Conservation (phyloP, 192 early-diverging fungal species). For the Paraglomus occultum region DNA sequence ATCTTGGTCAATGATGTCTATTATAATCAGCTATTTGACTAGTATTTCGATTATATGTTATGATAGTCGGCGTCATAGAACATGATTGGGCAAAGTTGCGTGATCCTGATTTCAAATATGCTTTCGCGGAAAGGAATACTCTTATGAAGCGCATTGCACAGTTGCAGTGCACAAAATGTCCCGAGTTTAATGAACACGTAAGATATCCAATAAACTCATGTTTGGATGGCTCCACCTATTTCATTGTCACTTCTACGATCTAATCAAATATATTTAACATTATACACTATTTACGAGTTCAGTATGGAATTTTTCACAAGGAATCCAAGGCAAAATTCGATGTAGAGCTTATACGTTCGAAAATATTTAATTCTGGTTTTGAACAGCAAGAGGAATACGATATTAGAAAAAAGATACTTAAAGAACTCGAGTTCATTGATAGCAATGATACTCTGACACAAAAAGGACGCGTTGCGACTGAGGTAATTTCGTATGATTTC, state of each 20-base stretch:
- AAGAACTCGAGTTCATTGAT: constrained; percentile 78
- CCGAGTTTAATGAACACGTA: constrained; percentile 76
- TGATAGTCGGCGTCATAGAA: constrained; percentile 50
- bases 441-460: constrained; percentile 84
- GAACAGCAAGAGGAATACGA: constrained; percentile 92
- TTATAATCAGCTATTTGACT: background rate
- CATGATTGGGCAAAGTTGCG: constrained; percentile 85
- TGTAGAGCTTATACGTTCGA: constrained; percentile 71
- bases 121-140: constrained; percentile 54
- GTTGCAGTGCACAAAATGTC: constrained; percentile 74
- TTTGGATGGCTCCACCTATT: background rate
- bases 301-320: constrained; percentile 53
- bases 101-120: constrained; percentile 84
- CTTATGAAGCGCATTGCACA: constrained; percentile 49
- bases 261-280: background rate
- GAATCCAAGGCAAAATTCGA: constrained; percentile 64
- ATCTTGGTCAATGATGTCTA: background rate
- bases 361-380: constrained; percentile 89
- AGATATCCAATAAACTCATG: constrained; percentile 25
- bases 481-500: constrained; percentile 46
- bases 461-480: constrained; percentile 95
- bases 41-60: constrained; percentile 25
- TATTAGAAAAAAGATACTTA: constrained; percentile 82
- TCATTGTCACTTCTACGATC: constrained; percentile 1
- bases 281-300: background rate